Evolutionary conservation across 83 land plant species (phyloP).

Genomic region (Isoetes engelmannii): DNA sequence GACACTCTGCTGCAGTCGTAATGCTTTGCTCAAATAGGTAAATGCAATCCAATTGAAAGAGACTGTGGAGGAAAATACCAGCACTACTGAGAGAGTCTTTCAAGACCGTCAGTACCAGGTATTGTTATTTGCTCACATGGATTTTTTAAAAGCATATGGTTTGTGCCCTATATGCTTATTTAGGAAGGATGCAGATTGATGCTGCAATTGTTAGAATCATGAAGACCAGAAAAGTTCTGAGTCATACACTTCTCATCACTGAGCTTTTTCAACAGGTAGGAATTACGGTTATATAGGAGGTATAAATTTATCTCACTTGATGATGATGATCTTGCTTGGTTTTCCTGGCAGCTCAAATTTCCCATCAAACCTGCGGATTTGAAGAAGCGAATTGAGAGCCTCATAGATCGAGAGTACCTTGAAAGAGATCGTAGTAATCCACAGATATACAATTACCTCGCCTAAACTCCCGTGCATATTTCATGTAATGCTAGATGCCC

Average conservation of each 20-base stretch:
- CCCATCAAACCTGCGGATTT: constrained; percentile 96
- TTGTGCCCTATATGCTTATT: too few relatives aligned
- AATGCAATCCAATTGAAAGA: constrained; percentile 99
- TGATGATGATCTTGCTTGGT: not conserved
- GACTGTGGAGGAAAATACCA: constrained; percentile 96
- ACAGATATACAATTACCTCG: constrained; percentile 95
- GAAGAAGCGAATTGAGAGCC: constrained; percentile 98
- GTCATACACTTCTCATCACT: constrained; percentile 95
- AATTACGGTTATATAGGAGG: not conserved
- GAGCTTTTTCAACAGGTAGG: constrained; percentile 98
- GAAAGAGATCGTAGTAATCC: constrained; percentile 95
- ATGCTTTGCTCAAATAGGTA: constrained; percentile 38
- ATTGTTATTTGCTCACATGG: not conserved
- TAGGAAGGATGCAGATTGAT: constrained; percentile 64
- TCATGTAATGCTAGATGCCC: too few relatives aligned
- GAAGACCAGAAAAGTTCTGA: constrained; percentile 97
- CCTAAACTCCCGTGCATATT: constrained; percentile 27
- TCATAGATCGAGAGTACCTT: constrained; percentile 94
- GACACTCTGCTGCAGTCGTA: not conserved
- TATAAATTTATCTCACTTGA: not conserved
- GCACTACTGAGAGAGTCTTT: constrained; percentile 99
- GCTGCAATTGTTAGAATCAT: constrained; percentile 99
- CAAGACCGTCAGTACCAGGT: constrained; percentile 99
- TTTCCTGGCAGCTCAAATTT: constrained; percentile 71
- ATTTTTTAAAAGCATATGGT: not conserved